Percentiles rank a stretch among this genome's conserved stretches.
phyloP scores from a whole-genome alignment of 352 stramenopile species.

The Pseudoperonospora humuli region DNA sequence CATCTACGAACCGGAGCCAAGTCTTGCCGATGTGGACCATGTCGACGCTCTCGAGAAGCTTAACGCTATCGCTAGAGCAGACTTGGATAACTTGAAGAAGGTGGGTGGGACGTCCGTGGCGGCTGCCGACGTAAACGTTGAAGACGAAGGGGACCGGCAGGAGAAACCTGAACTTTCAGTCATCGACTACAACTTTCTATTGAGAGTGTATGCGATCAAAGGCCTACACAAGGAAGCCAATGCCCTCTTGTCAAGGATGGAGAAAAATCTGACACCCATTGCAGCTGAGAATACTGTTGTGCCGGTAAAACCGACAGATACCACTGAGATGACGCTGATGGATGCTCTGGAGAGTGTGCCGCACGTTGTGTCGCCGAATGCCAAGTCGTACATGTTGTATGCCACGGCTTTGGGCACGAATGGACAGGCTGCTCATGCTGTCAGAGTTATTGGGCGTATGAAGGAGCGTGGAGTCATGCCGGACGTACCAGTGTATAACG shows the following conservation, averaged over 20 bases:
- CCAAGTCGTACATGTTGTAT: slow-evolving; percentile 75
- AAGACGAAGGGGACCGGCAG: slow-evolving; percentile 16
- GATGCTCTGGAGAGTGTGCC: slow-evolving; percentile 37
- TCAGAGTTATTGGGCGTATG: slow-evolving; percentile 72
- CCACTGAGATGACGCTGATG: slow-evolving; percentile 28
- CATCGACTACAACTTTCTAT: slow-evolving; percentile 69
- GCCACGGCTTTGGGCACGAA: slow-evolving; percentile 46
- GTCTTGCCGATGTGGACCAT: slow-evolving; percentile 53
- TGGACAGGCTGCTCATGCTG: slow-evolving; percentile 41
- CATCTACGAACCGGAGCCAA: slow-evolving; percentile 56
- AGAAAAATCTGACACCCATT: slow-evolving; percentile 40
- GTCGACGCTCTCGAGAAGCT: slow-evolving; percentile 57
- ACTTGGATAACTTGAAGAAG: slow-evolving; percentile 38
- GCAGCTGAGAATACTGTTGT: slow-evolving; percentile 1
- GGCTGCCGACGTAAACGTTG: slow-evolving; percentile 1
- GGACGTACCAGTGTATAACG: slow-evolving; percentile 56
- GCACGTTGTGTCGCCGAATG: slow-evolving; percentile 40
- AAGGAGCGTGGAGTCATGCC: slow-evolving; percentile 63
- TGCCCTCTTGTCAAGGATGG: slow-evolving; percentile 63
- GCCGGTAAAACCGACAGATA: slow-evolving; percentile 11
- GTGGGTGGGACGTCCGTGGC: slow-evolving; percentile 23
- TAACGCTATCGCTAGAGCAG: slow-evolving; percentile 45
- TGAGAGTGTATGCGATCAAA: slow-evolving; percentile 68
- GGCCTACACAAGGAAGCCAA: slow-evolving; percentile 50
- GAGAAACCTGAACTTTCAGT: slow-evolving; percentile 29